Base-by-base conservation (phyloP, 2,329 filamentous ascomycete genomes). In the Chaetoscypha palmicola region DNA sequence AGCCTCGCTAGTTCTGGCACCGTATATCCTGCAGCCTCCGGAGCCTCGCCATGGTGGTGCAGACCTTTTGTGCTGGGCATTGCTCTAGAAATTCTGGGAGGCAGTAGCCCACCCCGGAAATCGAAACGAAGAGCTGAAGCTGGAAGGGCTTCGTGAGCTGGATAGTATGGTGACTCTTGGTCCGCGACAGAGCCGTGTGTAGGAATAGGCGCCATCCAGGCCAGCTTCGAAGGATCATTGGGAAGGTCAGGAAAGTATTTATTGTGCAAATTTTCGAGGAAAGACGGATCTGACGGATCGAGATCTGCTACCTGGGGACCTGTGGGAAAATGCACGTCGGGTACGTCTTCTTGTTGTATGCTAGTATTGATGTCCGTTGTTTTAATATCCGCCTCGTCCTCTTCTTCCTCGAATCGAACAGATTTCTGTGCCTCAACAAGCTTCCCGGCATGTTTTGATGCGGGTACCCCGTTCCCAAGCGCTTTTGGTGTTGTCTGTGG, bases 161-260 rank as follows among this genome's bases (percentile, higher is more conserved):
- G 89, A 61, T 91, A 86, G 68, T 97, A 97, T 7, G 88, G 76
- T 2, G 83, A 88, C 52, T 82, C 76, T 51, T 72, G 73, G 58
- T 86, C 81, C 17, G 80, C 79, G 32, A 74, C 64, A 33, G 77
- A 81, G 59, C 80, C 74, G 36, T 76, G 64, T 3, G 81, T 79
- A 5, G 81, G 80, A 38, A 84, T 60, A 11, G 84, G 82, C 39
- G 82, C 80, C 77, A 97, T 92, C 91, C 91, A 98, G 16, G 87
- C 86, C 3, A 96, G 77, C 41, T 86, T 83, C 46, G 82, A 81
- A 0, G 90, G 89, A 64, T 96, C 87, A 43, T 89, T 79, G 2
- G 90, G 80, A 1, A 95, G 81, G 50, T 81, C 78, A 10, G 92
- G 90, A 66, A 96, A 98, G 74, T 95, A 98, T 64, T 96, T 95